These are phyloP conservation scores for Arctium minus DNA, from an alignment of 129 eudicot genomes.

Conservation along the genomic window DNA sequence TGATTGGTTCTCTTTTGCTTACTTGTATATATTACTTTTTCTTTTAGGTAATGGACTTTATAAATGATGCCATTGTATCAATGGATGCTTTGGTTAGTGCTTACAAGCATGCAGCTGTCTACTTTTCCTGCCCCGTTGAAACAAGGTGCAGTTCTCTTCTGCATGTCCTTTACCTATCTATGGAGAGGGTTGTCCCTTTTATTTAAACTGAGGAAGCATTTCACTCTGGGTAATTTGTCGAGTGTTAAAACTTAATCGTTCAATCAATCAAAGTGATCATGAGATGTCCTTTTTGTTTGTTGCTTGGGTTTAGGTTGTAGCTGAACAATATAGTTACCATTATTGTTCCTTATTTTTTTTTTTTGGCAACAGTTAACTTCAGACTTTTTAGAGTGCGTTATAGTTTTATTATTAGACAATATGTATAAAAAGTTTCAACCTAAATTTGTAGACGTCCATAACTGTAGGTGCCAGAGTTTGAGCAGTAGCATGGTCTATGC, in stretches of 20 bases:
- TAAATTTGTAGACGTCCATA: too few species aligned
- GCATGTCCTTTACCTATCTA: not conserved
- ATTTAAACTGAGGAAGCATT: not conserved
- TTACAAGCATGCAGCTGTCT: conserved; percentile 73
- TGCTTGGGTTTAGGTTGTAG: too few species aligned
- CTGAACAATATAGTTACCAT: not conserved
- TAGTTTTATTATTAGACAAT: too few species aligned
- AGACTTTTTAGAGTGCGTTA: too few species aligned
- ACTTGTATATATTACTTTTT: not conserved
- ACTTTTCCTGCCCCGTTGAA: conserved; percentile 70
- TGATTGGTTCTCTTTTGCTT: not conserved
- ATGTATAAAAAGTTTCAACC: too few species aligned
- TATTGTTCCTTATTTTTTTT: not conserved
- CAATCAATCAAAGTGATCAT: too few species aligned
- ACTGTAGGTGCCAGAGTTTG: too few species aligned
- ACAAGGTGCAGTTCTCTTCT: conserved; percentile 46
- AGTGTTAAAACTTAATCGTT: not conserved
- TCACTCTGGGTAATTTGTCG: not conserved
- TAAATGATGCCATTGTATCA: conserved; percentile 86
- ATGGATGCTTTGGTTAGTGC: conserved; percentile 77
- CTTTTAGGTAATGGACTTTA: conserved; percentile 81
- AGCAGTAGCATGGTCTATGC: too few species aligned
- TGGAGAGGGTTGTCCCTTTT: not conserved
- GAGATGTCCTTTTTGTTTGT: too few species aligned
- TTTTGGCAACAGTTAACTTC: not conserved